A percentile compares a stretch with the other conserved stretches of the same genome.
These are phyloP conservation scores for Excoecaria agallocha DNA, from an alignment of 345 rosid genomes.

Conservation along the genomic window DNA sequence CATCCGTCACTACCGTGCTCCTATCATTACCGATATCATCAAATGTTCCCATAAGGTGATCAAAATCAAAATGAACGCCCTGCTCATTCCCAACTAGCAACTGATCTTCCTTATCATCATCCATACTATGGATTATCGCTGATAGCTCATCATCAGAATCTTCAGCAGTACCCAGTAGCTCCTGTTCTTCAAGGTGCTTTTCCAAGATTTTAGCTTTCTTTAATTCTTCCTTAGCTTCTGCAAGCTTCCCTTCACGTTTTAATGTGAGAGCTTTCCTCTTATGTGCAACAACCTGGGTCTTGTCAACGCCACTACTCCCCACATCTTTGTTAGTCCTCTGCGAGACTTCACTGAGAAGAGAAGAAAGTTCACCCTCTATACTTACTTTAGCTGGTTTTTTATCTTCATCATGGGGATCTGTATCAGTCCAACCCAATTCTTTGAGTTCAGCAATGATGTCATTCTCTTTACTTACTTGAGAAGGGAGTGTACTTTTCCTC, in stretches of 20 bases:
- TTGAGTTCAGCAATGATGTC: constrained; percentile 67
- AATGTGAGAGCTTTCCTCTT: constrained; percentile 74
- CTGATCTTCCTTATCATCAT: constrained; percentile 53
- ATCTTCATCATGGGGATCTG: constrained; percentile 46
- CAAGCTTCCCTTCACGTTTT: constrained; percentile 92
- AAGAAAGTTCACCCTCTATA: constrained; percentile 80
- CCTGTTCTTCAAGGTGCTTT: constrained; percentile 84
- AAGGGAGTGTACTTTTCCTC: constrained; percentile 37
- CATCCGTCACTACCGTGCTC: constrained; percentile 73
- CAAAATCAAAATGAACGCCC: constrained; percentile 37
- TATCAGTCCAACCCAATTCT: constrained; percentile 83
- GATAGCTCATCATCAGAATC: constrained; percentile 94
- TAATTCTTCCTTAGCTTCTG: constrained; percentile 94
- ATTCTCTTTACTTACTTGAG: constrained; percentile 43
- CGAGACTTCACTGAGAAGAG: constrained; percentile 64
- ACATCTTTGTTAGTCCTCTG: constrained; percentile 32
- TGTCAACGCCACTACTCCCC: constrained; percentile 43
- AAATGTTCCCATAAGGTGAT: constrained; percentile 42
- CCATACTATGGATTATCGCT: constrained; percentile 57
- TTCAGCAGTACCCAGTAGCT: constrained; percentile 66
- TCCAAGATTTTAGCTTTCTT: constrained; percentile 84
- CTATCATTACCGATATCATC: constrained; percentile 54
- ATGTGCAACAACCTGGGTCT: constrained; percentile 56
- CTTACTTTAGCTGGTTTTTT: constrained; percentile 49
- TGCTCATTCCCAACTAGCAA: constrained; percentile 38